Evolutionary conservation across 331 rosid species (phyloP), one percentile per base, ranked within the genome.

Genomic region (Pyracantha coccinea): DNA sequence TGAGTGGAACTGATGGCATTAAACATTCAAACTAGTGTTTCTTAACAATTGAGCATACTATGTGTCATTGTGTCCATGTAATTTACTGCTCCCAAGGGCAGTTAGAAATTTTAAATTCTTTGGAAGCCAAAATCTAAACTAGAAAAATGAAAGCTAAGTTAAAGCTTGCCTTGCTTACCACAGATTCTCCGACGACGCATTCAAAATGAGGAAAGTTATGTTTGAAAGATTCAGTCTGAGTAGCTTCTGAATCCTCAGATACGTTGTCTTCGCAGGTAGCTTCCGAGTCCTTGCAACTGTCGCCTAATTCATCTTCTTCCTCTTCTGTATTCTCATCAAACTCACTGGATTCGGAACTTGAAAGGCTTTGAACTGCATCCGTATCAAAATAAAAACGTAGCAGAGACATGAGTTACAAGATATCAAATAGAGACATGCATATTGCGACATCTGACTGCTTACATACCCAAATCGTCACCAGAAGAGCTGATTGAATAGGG

Each of bases 201-300:
- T 50, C 27, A 28, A 72, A 78, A 58, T 25, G 29, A 59, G 81
- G 86, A 17, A 63, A 70, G 21, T 57, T 9, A 29, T 78, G 65
- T 28, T 72, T 58, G 38, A 70, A 71, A 16, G 74, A 21, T 35
- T 71, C 54, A 12, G 74, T 19, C 15, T 58, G 32, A 1, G 38
- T 69, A 33, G 64, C 41, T 7, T 69, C 62, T 55, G 16, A 31
- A 41, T 66, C 71, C 41, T 44, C 32, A 7, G 0, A 21, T 10
- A 11, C 1, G 54, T 11, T 8, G 21, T 14, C 13, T 20, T 68
- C 20, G 3, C 14, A 9, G 14, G 27, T 13, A 20, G 45, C 53
- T 20, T 68, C 58, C 4, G 14, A 38, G 4, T 38, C 14, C 45
- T 38, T 38, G 14, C 4, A 38, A 38, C 13, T 38, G 50, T 32